Evolutionary conservation across 2,329 filamentous ascomycete genomes (phyloP), one percentile per base, ranked within the genome.

Genomic region (Aspergillus glaucus): DNA sequence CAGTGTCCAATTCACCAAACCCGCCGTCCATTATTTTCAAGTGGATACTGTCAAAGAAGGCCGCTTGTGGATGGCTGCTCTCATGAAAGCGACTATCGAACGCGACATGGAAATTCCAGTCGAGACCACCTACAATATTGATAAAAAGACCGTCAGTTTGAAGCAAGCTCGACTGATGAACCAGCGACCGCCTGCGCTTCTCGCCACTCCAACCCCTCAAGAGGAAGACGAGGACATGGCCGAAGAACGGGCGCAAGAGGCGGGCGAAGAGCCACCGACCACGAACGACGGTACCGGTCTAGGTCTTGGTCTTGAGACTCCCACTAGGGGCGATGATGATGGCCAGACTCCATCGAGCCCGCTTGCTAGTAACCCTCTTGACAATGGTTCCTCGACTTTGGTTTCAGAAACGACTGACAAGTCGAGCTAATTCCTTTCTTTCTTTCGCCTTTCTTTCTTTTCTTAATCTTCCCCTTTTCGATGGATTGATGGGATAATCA

Each of bases 31-130:
- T 68, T 97, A 96, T 68, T 98, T 98, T 68, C 93, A 94, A 4
- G 90, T 96, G 19, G 91, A 94, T 46, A 95, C 87, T 60, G 75
- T 96, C 50, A 84, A 88, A 60, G 83, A 93, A 63, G 93, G 93
- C 14, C 84, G 93, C 10, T 75, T 94, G 37, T 98, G 93, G 93
- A 98, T 98, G 93, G 93, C 90, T 4, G 93, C 93, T 5, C 75
- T 98, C 45, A 95, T 98, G 88, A 98, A 98, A 73, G 93, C 93
- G 9, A 98, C 93, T 1, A 98, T 98, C 60, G 92, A 97, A 64
- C 86, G 92, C 52, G 93, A 98, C 58, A 73, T 81, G 61, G 80
- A 80, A 3, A 80, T 86, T 52, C 81, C 86, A 8, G 85, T 95
- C 51, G 90, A 88, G 17, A 93, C 88, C 3, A 95, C 90, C 3